Percentiles rank a stretch among this genome's conserved stretches.
phyloP scores from a whole-genome alignment of 164 flowering plant species.

The Vitis amurensis region DNA sequence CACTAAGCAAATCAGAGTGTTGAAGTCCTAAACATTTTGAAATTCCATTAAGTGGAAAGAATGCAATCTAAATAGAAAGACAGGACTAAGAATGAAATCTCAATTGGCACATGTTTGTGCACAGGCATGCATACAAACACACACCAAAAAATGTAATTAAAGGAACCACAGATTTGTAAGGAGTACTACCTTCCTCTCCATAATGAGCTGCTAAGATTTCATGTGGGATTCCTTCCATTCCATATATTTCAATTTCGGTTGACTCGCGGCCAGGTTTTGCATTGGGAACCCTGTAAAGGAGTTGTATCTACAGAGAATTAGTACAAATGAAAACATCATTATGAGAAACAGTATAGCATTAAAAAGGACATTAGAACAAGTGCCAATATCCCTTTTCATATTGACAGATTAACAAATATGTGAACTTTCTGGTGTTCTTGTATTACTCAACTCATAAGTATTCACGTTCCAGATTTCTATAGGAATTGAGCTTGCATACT shows the following conservation, averaged over 20 bases:
- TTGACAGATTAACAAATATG: too few species aligned
- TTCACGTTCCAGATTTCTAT: neutral
- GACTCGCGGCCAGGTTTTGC: constrained; percentile 92
- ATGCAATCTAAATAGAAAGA: too few species aligned
- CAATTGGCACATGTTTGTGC: too few species aligned
- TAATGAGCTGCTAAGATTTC: constrained; percentile 88
- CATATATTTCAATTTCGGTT: constrained; percentile 94
- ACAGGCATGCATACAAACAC: neutral
- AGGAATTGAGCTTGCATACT: neutral
- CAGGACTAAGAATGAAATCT: too few species aligned
- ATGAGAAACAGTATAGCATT: neutral
- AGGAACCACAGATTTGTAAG: neutral
- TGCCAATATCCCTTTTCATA: neutral
- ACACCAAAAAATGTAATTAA: neutral
- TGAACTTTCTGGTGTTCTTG: neutral
- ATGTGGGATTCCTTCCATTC: constrained; percentile 97
- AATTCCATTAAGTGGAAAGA: too few species aligned
- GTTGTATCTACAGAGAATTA: constrained; percentile 5
- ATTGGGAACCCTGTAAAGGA: constrained; percentile 79
- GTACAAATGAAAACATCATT: constrained; percentile 4
- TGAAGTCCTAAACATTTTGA: neutral
- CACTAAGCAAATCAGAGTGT: neutral
- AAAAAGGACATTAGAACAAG: neutral
- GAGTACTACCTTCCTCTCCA: constrained; percentile 77
- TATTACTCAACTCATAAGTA: neutral